Conservation (phyloP, 257 asterid genomes). For the Solanum bulbocastanum region DNA sequence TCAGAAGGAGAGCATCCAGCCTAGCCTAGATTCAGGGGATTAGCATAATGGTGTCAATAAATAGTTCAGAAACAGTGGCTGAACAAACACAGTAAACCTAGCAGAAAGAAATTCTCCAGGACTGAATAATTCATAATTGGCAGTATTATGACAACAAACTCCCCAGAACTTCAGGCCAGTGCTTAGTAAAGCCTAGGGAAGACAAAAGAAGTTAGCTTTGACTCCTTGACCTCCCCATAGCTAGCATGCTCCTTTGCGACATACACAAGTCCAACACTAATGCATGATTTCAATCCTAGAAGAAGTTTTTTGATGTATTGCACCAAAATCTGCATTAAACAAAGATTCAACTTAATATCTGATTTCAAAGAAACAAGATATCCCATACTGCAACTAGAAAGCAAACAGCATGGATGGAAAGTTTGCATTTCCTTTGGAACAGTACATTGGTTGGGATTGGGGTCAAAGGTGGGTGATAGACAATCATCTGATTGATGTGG, state of each 20-base stretch:
- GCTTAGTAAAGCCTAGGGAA: not conserved
- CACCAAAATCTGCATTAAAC: conserved; percentile 51
- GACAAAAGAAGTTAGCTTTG: conserved; percentile 41
- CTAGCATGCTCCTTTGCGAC: conserved; percentile 93
- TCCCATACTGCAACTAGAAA: not conserved
- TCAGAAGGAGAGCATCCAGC: not conserved
- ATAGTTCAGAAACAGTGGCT: not conserved
- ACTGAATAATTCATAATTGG: not conserved
- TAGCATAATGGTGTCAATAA: not conserved
- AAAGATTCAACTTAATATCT: not conserved
- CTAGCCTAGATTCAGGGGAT: not conserved
- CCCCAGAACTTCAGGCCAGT: not conserved
- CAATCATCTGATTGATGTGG: not conserved
- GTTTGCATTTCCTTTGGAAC: not conserved
- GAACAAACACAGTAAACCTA: conserved; percentile 4
- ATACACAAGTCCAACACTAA: conserved; percentile 53
- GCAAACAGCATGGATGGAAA: not conserved
- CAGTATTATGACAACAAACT: not conserved
- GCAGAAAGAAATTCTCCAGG: not conserved
- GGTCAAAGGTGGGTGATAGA: not conserved
- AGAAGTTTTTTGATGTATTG: conserved; percentile 67
- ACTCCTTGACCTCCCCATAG: conserved; percentile 84
- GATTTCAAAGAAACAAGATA: not conserved
- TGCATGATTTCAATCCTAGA: conserved; percentile 80
- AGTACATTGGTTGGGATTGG: not conserved